Conservation (phyloP, 139 green algal genomes). For the Micromonas commoda region DNA sequence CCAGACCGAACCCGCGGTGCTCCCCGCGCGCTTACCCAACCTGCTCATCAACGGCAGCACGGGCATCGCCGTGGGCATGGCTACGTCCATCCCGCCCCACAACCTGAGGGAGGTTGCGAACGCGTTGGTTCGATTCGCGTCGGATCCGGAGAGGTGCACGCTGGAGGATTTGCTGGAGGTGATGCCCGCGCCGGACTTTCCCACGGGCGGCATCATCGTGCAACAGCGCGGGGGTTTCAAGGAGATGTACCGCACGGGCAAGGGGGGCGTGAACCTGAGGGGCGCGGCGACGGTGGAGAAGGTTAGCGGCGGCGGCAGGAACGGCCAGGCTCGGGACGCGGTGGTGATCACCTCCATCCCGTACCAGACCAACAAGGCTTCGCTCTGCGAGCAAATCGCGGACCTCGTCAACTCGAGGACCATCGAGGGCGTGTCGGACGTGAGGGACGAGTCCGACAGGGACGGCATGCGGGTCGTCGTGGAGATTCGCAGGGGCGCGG, state of each 20-base stretch:
- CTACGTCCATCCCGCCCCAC: conserved; percentile 92
- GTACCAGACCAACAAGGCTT: conserved; percentile 65
- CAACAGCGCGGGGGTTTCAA: conserved; percentile 39
- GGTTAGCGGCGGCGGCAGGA: background rate
- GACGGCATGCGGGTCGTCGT: conserved; percentile 84
- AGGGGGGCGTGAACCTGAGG: conserved; percentile 61
- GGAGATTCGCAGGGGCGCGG: conserved; percentile 59
- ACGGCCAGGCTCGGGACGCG: background rate
- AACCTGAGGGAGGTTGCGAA: conserved; percentile 88
- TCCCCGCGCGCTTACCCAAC: conserved; percentile 78
- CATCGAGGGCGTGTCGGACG: conserved; percentile 66
- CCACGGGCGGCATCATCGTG: conserved; percentile 68
- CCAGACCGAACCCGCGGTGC: conserved; percentile 79
- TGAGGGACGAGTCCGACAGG: conserved; percentile 91
- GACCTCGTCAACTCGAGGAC: conserved; percentile 63
- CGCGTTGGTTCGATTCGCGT: conserved; percentile 57
- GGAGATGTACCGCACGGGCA: conserved; percentile 61
- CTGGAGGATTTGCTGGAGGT: conserved; percentile 69
- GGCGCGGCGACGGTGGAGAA: conserved; percentile 51
- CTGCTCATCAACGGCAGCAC: conserved; percentile 88
- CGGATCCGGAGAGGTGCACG: conserved; percentile 58
- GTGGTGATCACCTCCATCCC: conserved; percentile 70
- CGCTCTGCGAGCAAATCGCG: conserved; percentile 70
- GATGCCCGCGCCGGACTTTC: conserved; percentile 90
- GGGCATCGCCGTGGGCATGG: conserved; percentile 94